Evolutionary conservation across 306 rosid genomes (phyloP).

Genomic region (Phaseolus lunatus): DNA sequence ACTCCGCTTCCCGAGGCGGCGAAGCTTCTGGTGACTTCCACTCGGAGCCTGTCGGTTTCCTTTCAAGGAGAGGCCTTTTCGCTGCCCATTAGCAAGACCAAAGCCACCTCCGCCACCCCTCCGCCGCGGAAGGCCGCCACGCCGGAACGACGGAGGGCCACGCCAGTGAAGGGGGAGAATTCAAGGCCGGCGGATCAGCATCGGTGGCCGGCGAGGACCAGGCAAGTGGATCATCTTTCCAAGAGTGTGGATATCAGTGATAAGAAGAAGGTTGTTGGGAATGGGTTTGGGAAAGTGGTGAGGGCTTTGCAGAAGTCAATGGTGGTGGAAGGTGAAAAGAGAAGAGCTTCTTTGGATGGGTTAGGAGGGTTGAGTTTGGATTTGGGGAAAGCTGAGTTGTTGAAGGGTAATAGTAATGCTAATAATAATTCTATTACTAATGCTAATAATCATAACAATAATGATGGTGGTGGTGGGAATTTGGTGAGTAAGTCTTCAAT

Average conservation of each 20-base stretch:
- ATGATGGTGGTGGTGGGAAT: conserved; percentile 48
- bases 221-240: conserved; percentile 58
- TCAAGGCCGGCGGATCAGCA: conserved; percentile 80
- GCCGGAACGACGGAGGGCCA: conserved; percentile 87
- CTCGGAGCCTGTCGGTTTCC: conserved; percentile 94
- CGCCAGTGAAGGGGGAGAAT: conserved; percentile 79
- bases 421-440: not conserved
- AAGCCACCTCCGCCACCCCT: conserved; percentile 59
- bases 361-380: conserved; percentile 75
- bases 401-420: conserved; percentile 39
- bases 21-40: conserved; percentile 88
- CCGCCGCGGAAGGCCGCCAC: conserved; percentile 67
- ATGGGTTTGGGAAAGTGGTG: conserved; percentile 76
- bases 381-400: conserved; percentile 72
- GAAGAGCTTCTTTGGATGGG: conserved; percentile 86
- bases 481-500: conserved; percentile 57
- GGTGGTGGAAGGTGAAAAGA: conserved; percentile 53
- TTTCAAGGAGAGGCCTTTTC: conserved; percentile 96
- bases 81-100: conserved; percentile 94
- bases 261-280: conserved; percentile 61
- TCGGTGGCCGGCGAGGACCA: conserved; percentile 86
- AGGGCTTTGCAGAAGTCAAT: conserved; percentile 75
- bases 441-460: not conserved
- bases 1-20: conserved; percentile 74
- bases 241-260: conserved; percentile 74